Evolutionary conservation across 805 yeast species (phyloP).

Genomic region (Cyberlindnera euphorbiae): DNA sequence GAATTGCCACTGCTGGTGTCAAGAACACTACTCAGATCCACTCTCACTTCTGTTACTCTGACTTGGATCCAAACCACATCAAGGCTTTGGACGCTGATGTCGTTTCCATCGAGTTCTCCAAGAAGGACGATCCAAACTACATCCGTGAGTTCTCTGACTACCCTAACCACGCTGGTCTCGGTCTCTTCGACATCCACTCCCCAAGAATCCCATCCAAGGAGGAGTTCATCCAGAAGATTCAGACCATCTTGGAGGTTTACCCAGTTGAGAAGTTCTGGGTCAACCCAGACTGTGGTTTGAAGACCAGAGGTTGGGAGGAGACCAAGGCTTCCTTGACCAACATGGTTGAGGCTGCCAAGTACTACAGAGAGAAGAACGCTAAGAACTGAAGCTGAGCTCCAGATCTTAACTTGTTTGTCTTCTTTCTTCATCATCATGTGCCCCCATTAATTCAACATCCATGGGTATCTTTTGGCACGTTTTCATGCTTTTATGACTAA

Average conservation of each 20-base stretch:
- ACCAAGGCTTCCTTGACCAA: conserved; percentile 90
- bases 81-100: conserved; percentile 99
- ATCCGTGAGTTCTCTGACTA: conserved; percentile 95
- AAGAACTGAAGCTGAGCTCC: conserved; percentile 9
- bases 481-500: conserved; percentile 3
- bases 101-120: conserved; percentile 98
- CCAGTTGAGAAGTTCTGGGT: conserved; percentile 99
- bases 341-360: conserved; percentile 99
- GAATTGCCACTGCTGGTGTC: conserved; percentile 99
- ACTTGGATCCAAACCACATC: conserved; percentile 98
- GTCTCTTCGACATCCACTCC: conserved; percentile 98
- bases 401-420: background rate
- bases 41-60: conserved; percentile 99
- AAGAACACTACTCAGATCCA: conserved; percentile 93
- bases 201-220: conserved; percentile 99
- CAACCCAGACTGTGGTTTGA: conserved; percentile 99
- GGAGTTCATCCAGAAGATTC: conserved; percentile 91
- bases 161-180: conserved; percentile 99
- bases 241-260: conserved; percentile 91
- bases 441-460: conserved; percentile 24
- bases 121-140: conserved; percentile 98
- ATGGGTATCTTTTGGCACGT: conserved; percentile 7
- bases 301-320: conserved; percentile 99
- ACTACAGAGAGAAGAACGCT: conserved; percentile 59
- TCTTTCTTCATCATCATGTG: conserved; percentile 1